Evolutionary conservation across 352 stramenopile species (phyloP), one percentile per base, ranked within the genome.

Genomic region (Saprolegnia parasitica): DNA sequence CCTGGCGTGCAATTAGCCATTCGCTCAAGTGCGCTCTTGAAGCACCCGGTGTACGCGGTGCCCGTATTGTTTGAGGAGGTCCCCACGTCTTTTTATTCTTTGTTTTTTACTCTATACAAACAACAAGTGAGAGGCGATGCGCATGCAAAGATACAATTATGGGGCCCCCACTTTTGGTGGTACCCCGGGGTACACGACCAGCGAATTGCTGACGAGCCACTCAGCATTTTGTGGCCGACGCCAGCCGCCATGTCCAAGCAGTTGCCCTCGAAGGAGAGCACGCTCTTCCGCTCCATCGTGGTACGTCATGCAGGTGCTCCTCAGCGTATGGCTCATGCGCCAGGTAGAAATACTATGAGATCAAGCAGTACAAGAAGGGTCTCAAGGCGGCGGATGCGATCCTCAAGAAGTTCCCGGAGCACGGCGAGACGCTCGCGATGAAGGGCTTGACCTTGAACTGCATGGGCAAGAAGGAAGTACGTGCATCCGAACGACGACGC

Each of bases 291-390:
- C 73, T 96, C 89, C 71, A 96, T 98, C 42, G 87, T 98, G 72
- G 87, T 93, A 78, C 72, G 81, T 87, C 68, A 6, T 47, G 63
- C 15, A 5, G 26, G 18, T 26, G 64, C 60, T 65, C 23, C 13
- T 56, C 29, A 47, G 8, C 18, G 56, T 45, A 10, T 8, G 52
- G 26, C 47, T 72, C 18, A 32, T 63, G 39, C 35, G 18, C 18
- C 8, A n/a, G 13, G 26, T 73, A 91, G 82, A 98, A 98, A 90
- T 96, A 95, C 74, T 99, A 99, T 78, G 96, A 99, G 80, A 88
- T 85, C 49, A 99, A 99, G 78, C 91, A 98, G 75, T 99, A 99
- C 87, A 99, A 99, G 80, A 99, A 99, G 74, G 96, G 93, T 4
- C 77, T 99, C 4, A 99, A 99, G 73, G 87, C 93, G 23, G 91